Evolutionary conservation across 768 basidiomycete species (phyloP), one percentile per base, ranked within the genome.

Genomic region (Rhodosporidiobolus odoratus): DNA sequence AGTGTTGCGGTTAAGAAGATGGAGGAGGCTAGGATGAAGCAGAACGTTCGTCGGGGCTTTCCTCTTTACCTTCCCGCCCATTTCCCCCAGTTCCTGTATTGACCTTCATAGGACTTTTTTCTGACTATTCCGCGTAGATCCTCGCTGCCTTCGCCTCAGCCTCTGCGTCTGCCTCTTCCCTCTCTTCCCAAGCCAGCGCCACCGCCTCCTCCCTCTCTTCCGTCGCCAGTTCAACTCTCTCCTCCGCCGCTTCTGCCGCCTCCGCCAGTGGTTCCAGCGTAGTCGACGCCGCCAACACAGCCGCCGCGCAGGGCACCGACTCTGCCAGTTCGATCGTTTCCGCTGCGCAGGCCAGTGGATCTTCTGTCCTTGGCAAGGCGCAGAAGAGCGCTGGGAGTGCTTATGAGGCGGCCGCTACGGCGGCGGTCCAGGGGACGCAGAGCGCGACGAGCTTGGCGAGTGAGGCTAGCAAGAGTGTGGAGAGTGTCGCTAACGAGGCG

Each of bases 11-110:
- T 85, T 0, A 80, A 83, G 50, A 97, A 98, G 81, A 81, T 93
- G 52, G 96, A 99, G 78, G 92, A 97, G 82, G 87, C 97, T 78
- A 89, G 91, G 81, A 85, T 90, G 79, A 97, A 95, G 82, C 84
- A 86, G 63, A 98, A 98, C 82, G 85, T 98, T 38, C 56, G 67
- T 43, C n/a, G n/a, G n/a, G n/a, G 19, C 12, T 10, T 41, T 6
- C 23, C 50, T 52, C 40, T 30, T 3, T 32, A 13, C 19, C 40
- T 34, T 19, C 8, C 30, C 37, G 23, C 58, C 27, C 17, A 35
- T 17, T 41, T 45, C 13, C 21, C 32, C 38, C 34, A 21, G 21
- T n/a, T n/a, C 10, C 12, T 38, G 21, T 63, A 57, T 13, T 35
- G 3, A 34, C 41, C 17, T 19, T 16, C 15, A n/a, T n/a, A n/a